phyloP scores from a whole-genome alignment of 495 filamentous ascomycete species.

The Patellaria atrata region DNA sequence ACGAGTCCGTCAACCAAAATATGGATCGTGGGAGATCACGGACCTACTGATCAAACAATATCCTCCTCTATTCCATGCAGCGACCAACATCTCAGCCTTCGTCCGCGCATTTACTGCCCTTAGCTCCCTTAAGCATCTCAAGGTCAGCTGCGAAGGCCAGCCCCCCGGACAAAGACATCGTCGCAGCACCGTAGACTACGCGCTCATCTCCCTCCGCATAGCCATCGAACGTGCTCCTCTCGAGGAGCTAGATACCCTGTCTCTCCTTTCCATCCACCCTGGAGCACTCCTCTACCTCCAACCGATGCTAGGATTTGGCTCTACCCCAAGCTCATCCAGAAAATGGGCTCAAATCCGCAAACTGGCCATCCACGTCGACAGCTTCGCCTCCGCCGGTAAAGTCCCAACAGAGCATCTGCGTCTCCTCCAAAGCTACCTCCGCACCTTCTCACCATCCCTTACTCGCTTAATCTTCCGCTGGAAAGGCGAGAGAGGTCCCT shows the following conservation, averaged over 20 bases:
- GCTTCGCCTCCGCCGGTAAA: constrained; percentile 33
- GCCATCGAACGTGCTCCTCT: constrained; percentile 54
- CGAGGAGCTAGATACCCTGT: constrained; percentile 43
- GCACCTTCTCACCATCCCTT: constrained; percentile 44
- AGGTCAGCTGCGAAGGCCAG: constrained; percentile 58
- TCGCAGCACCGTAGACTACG: constrained; percentile 65
- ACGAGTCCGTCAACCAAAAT: constrained; percentile 39
- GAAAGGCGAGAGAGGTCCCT: constrained; percentile 51
- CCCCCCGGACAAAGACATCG: constrained; percentile 50
- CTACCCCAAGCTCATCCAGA: constrained; percentile 43
- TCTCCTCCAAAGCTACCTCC: constrained; percentile 57
- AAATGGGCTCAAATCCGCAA: constrained; percentile 61
- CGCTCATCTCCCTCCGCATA: constrained; percentile 64
- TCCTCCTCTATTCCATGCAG: constrained; percentile 67
- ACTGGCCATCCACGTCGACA: constrained; percentile 52
- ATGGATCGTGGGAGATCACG: constrained; percentile 46
- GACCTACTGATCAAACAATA: constrained; percentile 68
- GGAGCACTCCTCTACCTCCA: constrained; percentile 56
- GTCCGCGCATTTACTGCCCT: constrained; percentile 50
- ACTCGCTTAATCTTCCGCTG: constrained; percentile 55
- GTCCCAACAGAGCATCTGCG: constrained; percentile 57
- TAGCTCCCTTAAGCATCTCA: constrained; percentile 50
- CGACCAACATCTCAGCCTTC: constrained; percentile 69
- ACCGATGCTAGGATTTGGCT: constrained; percentile 48
- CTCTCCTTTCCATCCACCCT: constrained; percentile 52